Evolutionary conservation across 495 filamentous ascomycete genomes (phyloP).

Genomic region (Hypoxylon trugodes): DNA sequence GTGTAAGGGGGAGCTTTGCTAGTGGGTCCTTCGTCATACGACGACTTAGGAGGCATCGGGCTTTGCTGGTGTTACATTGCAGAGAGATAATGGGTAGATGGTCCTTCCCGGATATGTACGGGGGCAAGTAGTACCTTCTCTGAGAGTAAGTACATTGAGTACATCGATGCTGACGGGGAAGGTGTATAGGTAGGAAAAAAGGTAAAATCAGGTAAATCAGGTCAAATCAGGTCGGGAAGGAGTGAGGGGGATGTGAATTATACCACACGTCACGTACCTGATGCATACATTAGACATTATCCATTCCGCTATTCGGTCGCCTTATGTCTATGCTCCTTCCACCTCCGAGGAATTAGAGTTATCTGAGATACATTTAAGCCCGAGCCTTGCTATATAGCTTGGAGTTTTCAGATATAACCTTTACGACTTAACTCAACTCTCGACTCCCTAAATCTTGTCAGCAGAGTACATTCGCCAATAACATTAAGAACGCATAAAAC

Average conservation of each 20-base stretch:
- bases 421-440: too few species aligned
- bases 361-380: slow-evolving; percentile 30
- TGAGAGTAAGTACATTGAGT: too few species aligned
- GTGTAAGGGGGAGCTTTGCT: slow-evolving; percentile 9
- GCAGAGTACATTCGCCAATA: slow-evolving; percentile 1
- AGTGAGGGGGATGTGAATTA: slow-evolving; percentile 32
- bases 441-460: not conserved
- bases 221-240: too few species aligned
- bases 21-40: slow-evolving; percentile 37
- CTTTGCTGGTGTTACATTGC: slow-evolving; percentile 42
- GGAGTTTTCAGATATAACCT: not conserved
- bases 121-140: slow-evolving; percentile 32
- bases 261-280: too few species aligned
- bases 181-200: not conserved
- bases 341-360: not conserved
- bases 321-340: too few species aligned
- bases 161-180: slow-evolving; percentile 1
- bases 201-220: too few species aligned
- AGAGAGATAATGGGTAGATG: slow-evolving; percentile 25
- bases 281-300: too few species aligned
- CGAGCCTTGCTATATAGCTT: slow-evolving; percentile 18
- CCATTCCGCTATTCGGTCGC: slow-evolving; percentile 16
- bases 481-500: not conserved
- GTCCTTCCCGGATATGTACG: slow-evolving; percentile 19
- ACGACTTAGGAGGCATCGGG: slow-evolving; percentile 31